These are phyloP conservation scores for Entoloma clypeatum DNA, from an alignment of 1,284 basidiomycete genomes.

Conservation along the genomic window DNA sequence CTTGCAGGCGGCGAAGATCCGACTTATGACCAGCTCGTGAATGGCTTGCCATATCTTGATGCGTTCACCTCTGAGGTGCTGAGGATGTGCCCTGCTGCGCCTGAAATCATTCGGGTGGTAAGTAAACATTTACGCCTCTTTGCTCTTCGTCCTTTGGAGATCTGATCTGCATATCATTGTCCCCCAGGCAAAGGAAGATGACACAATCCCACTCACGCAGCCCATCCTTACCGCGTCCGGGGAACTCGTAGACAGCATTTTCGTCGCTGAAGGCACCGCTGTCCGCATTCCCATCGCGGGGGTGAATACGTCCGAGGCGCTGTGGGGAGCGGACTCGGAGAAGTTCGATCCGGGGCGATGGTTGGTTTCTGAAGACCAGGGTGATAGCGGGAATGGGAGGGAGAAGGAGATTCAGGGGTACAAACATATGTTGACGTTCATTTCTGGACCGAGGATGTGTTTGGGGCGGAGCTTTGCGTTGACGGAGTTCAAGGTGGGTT, in stretches of 20 bases:
- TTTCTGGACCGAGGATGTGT: slow-evolving; percentile 44
- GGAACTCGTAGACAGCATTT: slow-evolving; percentile 33
- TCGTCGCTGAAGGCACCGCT: slow-evolving; percentile 41
- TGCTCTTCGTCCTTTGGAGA: not conserved
- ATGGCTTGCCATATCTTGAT: slow-evolving; percentile 49
- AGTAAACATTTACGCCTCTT: slow-evolving; percentile 23
- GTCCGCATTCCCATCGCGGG: slow-evolving; percentile 36
- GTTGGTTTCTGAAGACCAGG: slow-evolving; percentile 21
- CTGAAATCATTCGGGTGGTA: slow-evolving; percentile 37
- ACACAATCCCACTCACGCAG: slow-evolving; percentile 45
- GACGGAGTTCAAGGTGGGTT: slow-evolving; percentile 45
- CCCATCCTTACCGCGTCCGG: slow-evolving; percentile 39
- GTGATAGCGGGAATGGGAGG: slow-evolving; percentile 24
- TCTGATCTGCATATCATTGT: not conserved
- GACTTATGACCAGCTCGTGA: slow-evolving; percentile 44
- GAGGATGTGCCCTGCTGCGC: slow-evolving; percentile 37
- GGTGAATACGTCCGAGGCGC: slow-evolving; percentile 42
- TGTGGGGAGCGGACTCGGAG: slow-evolving; percentile 38
- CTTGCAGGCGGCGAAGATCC: slow-evolving; percentile 29
- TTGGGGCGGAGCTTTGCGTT: slow-evolving; percentile 41
- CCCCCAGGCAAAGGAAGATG: slow-evolving; percentile 41
- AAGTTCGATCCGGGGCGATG: slow-evolving; percentile 32
- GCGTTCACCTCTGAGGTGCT: slow-evolving; percentile 48
- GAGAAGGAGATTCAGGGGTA: slow-evolving; percentile 34
- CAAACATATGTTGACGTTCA: slow-evolving; percentile 43